Evolutionary conservation across 345 rosid genomes (phyloP).

Genomic region (Pistacia atlantica): DNA sequence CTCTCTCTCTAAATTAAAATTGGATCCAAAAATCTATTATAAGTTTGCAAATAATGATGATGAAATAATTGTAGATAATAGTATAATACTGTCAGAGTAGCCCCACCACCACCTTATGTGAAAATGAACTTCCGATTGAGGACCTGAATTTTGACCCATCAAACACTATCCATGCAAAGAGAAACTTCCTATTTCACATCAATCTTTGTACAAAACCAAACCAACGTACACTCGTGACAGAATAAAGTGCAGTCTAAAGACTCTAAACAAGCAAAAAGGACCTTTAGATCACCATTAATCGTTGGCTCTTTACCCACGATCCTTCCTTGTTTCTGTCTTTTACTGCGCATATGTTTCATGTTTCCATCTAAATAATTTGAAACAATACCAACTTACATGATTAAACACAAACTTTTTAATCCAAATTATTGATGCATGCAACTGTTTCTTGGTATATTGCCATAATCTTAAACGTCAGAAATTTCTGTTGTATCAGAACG

Average conservation of each 20-base stretch:
- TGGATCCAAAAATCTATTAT: too few species aligned
- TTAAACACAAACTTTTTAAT: too few species aligned
- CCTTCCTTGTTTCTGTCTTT: constrained; percentile 2
- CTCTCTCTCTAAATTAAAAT: too few species aligned
- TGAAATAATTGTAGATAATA: too few species aligned
- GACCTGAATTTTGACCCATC: background rate
- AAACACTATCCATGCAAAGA: background rate
- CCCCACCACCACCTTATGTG: too few species aligned
- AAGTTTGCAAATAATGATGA: too few species aligned
- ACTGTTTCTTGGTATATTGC: background rate
- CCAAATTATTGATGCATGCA: background rate
- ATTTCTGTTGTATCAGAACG: too few species aligned
- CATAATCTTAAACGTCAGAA: background rate
- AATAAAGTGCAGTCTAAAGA: background rate
- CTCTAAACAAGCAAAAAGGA: background rate
- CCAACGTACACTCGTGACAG: background rate
- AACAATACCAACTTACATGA: background rate
- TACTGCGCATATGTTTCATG: background rate
- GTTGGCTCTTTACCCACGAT: background rate
- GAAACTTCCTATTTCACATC: background rate
- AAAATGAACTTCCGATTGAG: too few species aligned
- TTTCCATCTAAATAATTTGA: background rate
- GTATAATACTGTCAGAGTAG: too few species aligned
- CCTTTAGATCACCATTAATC: background rate
- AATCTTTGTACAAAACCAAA: background rate